These are phyloP conservation scores for Cinnamomum micranthum DNA, from an alignment of 164 flowering plant species.

Conservation along the genomic window DNA sequence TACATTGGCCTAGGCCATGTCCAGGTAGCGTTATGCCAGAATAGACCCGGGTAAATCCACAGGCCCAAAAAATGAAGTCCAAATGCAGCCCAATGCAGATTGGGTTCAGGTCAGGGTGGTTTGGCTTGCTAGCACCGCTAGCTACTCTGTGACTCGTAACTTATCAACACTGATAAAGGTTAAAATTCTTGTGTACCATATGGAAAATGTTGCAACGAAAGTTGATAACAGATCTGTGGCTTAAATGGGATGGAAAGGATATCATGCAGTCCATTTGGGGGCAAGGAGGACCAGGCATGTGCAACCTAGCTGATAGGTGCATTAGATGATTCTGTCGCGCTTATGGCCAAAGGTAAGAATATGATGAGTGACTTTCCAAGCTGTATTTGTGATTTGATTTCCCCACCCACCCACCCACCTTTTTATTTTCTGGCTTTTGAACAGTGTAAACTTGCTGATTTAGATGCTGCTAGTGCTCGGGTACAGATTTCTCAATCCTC, in stretches of 20 bases:
- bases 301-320: neutral
- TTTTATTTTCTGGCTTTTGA: too few species aligned
- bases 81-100: neutral
- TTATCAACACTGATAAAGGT: neutral
- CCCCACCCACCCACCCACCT: too few species aligned
- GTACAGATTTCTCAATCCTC: too few species aligned
- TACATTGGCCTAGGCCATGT: too few species aligned
- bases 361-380: neutral
- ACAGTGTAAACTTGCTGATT: too few species aligned
- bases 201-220: neutral
- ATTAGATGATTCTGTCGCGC: neutral
- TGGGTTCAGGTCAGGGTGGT: neutral
- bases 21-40: too few species aligned
- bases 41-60: too few species aligned
- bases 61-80: neutral
- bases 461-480: too few species aligned
- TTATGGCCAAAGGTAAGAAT: neutral
- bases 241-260: slow-evolving; percentile 15
- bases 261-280: slow-evolving; percentile 7
- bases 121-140: neutral
- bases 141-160: neutral
- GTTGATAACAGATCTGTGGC: slow-evolving; percentile 17
- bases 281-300: neutral
- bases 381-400: neutral
- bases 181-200: neutral